phyloP scores from a whole-genome alignment of 2,329 filamentous ascomycete species.

The Phialemoniopsis sp. region DNA sequence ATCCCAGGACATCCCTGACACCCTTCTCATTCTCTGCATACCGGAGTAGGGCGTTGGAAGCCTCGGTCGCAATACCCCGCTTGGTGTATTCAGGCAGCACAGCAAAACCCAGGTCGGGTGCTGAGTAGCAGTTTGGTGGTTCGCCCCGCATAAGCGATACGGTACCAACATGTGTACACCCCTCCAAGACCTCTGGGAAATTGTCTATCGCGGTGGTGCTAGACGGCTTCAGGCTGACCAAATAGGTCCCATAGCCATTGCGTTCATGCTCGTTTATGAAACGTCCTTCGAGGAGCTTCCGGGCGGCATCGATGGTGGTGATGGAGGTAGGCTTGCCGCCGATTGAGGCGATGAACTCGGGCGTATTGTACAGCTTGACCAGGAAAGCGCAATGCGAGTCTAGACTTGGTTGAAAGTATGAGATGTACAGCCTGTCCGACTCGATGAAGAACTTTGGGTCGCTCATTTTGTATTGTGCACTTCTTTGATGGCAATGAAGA shows the following conservation, averaged over 20 bases:
- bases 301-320: conserved; percentile 11
- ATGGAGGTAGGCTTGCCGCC: conserved; percentile 10
- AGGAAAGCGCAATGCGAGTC: conserved; percentile 20
- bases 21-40: conserved; percentile 4
- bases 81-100: conserved; percentile 7
- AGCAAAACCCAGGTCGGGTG: conserved; percentile 10
- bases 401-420: conserved; percentile 10
- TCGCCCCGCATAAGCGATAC: conserved; percentile 14
- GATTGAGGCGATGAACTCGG: conserved; percentile 12
- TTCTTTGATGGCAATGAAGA: too few species aligned
- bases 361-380: conserved; percentile 17
- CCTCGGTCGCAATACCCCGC: conserved; percentile 10
- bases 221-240: conserved; percentile 15
- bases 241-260: conserved; percentile 20
- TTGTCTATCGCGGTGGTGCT: too few species aligned
- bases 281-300: conserved; percentile 7
- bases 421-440: conserved; percentile 17
- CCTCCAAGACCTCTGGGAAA: background rate
- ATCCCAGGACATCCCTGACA: conserved; percentile 6
- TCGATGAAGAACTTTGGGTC: conserved; percentile 15
- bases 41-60: conserved; percentile 4
- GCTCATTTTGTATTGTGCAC: conserved; percentile 8
- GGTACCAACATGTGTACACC: conserved; percentile 17
- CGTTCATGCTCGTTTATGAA: conserved; percentile 11
- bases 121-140: conserved; percentile 8